Conservation (phyloP, 768 basidiomycete species). For the Russula earlei region DNA sequence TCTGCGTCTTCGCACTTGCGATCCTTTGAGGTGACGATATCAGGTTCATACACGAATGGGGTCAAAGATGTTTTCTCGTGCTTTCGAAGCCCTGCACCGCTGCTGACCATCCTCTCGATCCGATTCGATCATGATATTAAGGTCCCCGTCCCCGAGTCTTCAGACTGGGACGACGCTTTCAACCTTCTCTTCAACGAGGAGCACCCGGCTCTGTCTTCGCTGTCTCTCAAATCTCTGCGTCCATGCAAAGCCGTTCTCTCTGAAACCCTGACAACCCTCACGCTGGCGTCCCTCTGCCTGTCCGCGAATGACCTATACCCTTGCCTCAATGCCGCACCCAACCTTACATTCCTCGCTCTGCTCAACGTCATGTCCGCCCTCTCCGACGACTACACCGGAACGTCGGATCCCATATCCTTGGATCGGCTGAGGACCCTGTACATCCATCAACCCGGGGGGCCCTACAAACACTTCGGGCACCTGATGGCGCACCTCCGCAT, state of each 20-base stretch:
- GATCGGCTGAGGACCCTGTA: constrained; percentile 1
- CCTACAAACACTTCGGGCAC: constrained; percentile 5
- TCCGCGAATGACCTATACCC: constrained; percentile 9
- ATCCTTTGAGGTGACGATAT: neutral
- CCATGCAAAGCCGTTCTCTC: neutral
- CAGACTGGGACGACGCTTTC: neutral
- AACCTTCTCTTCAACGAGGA: neutral
- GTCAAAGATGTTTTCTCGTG: neutral
- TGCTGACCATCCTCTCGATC: neutral
- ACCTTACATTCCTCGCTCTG: constrained; percentile 3
- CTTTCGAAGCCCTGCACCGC: neutral
- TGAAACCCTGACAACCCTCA: constrained; percentile 2
- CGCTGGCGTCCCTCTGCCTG: neutral
- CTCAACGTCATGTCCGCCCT: constrained; percentile 1
- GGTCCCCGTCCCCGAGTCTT: neutral
- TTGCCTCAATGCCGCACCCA: constrained; percentile 3
- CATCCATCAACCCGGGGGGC: constrained; percentile 4
- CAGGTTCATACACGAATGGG: neutral
- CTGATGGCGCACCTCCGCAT: constrained; percentile 4
- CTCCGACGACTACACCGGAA: constrained; percentile 2
- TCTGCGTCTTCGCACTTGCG: constrained; percentile 2
- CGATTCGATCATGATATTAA: neutral
- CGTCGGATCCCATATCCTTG: neutral
- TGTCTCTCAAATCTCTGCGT: constrained; percentile 2
- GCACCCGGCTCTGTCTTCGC: neutral